Percentiles rank a stretch among this genome's conserved stretches.
Evolutionary conservation across 139 green algal genomes (phyloP).

Genomic region (Chlorella sp.): DNA sequence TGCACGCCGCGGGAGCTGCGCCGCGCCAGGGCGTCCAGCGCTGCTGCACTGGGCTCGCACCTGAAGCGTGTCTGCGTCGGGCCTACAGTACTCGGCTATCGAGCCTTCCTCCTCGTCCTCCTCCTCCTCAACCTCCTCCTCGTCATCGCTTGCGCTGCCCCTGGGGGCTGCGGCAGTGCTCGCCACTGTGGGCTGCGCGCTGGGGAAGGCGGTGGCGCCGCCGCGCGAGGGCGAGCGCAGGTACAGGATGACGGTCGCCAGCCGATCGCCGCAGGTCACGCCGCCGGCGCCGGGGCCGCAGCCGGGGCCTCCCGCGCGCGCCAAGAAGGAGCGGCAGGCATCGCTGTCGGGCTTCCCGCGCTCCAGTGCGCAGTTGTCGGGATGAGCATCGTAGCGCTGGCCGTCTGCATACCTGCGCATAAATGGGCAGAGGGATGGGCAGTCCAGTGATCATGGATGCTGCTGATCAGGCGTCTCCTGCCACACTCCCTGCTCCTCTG

Average conservation of each 20-base stretch:
- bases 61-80: too few species aligned
- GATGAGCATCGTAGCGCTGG: constrained; percentile 41
- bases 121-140: neutral
- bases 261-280: constrained; percentile 42
- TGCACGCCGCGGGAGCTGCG: too few species aligned
- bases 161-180: neutral
- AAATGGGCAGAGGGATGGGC: neutral
- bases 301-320: constrained; percentile 32
- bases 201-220: constrained; percentile 26
- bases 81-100: too few species aligned
- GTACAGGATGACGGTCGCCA: constrained; percentile 55
- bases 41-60: too few species aligned
- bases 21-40: too few species aligned
- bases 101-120: neutral
- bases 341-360: neutral
- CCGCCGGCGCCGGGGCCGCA: constrained; percentile 39
- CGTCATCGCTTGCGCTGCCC: neutral
- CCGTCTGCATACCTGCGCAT: constrained; percentile 26
- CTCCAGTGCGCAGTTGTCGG: constrained; percentile 31
- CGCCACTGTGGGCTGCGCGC: neutral
- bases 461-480: too few species aligned
- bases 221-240: too few species aligned
- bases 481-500: too few species aligned
- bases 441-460: neutral
- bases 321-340: constrained; percentile 34